These are phyloP conservation scores for Gynochthodes officinalis DNA, from an alignment of 257 asterid species.

Conservation along the genomic window DNA sequence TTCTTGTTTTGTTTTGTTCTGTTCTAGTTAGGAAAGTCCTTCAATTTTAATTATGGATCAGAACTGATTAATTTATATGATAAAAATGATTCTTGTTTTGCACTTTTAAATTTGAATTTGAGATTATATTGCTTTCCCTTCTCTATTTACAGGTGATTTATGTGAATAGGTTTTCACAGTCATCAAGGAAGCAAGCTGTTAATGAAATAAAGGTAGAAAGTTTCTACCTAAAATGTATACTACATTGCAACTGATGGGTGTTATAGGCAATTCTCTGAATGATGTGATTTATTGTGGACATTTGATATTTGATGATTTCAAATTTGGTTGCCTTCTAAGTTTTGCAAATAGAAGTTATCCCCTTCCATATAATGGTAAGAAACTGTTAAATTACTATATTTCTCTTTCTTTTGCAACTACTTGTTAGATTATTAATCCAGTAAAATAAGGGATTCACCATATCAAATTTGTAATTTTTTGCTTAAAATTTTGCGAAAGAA, in stretches of 20 bases:
- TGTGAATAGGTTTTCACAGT: slow-evolving; percentile 83
- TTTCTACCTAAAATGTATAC: slow-evolving; percentile 20
- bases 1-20: too few relatives aligned
- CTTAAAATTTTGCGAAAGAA: not conserved
- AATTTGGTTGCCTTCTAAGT: not conserved
- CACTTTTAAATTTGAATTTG: not conserved
- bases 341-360: not conserved
- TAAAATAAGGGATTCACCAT: not conserved
- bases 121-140: slow-evolving; percentile 7
- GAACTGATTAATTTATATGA: not conserved
- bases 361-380: not conserved
- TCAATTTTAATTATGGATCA: not conserved
- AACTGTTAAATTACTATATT: not conserved
- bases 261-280: not conserved
- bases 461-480: not conserved
- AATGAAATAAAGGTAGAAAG: slow-evolving; percentile 90
- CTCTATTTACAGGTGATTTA: slow-evolving; percentile 66
- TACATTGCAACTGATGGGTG: not conserved
- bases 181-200: slow-evolving; percentile 88
- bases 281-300: not conserved
- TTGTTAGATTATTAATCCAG: not conserved
- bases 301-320: not conserved
- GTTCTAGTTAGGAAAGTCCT: too few relatives aligned
- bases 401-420: not conserved
- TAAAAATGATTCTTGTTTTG: not conserved